Conservation (phyloP, 1,139 yeast species). For the Saccharomyces hybrid region DNA sequence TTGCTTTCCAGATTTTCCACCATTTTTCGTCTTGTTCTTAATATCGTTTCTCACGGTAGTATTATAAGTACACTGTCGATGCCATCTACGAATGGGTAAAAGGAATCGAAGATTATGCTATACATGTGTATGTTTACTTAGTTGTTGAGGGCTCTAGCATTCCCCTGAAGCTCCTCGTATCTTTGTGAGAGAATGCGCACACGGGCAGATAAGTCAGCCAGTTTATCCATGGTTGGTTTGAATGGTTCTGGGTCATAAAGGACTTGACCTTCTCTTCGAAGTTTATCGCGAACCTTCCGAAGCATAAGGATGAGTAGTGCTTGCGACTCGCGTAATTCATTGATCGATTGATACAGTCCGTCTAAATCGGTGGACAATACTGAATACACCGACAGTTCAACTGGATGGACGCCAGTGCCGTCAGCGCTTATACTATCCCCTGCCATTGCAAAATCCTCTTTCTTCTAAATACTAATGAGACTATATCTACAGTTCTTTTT, state of each 20-base stretch:
- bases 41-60: neutral
- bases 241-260: constrained; percentile 11
- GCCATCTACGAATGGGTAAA: neutral
- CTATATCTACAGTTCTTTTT: neutral
- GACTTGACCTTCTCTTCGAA: constrained; percentile 18
- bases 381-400: constrained; percentile 29
- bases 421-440: constrained; percentile 4
- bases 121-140: neutral
- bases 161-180: constrained; percentile 1
- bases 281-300: constrained; percentile 19
- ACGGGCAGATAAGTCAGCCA: constrained; percentile 2
- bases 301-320: constrained; percentile 25
- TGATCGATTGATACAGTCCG: constrained; percentile 28
- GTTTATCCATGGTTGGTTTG: neutral
- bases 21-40: neutral
- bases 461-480: neutral
- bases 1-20: neutral
- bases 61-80: neutral
- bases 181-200: constrained; percentile 1
- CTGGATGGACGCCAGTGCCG: constrained; percentile 24
- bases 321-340: constrained; percentile 29
- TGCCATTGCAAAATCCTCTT: neutral
- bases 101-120: neutral
- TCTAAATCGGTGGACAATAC: constrained; percentile 27
- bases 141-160: neutral